These are phyloP conservation scores for Vitis rupestris DNA, from an alignment of 164 flowering plant genomes.

Conservation along the genomic window DNA sequence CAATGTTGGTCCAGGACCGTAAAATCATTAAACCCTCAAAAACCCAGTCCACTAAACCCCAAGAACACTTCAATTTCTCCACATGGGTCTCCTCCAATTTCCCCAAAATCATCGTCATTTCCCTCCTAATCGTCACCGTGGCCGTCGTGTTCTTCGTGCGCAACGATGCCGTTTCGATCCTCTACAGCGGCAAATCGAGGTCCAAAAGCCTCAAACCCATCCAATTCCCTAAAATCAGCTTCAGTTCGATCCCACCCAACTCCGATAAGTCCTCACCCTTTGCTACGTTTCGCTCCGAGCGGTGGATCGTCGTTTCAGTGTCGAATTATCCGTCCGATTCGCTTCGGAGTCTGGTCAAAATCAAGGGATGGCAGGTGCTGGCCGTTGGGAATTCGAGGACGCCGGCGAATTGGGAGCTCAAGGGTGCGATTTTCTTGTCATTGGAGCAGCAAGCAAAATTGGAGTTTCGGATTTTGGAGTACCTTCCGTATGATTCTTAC, in stretches of 20 bases:
- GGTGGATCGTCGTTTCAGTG: constrained; percentile 89
- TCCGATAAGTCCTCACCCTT: constrained; percentile 46
- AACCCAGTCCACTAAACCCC: constrained; percentile 34
- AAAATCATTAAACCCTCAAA: constrained; percentile 43
- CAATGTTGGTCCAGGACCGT: constrained; percentile 86
- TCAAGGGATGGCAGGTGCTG: constrained; percentile 93
- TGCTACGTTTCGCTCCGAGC: constrained; percentile 65
- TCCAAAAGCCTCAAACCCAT: constrained; percentile 34
- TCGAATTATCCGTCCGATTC: constrained; percentile 63
- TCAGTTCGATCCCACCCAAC: constrained; percentile 45
- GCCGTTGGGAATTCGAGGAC: constrained; percentile 83
- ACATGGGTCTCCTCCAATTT: constrained; percentile 77
- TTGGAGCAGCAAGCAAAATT: constrained; percentile 73
- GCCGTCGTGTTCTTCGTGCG: constrained; percentile 78
- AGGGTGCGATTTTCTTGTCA: constrained; percentile 84
- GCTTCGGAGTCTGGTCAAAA: constrained; percentile 48
- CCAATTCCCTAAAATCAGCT: constrained; percentile 48
- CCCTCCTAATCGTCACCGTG: constrained; percentile 52
- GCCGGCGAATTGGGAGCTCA: constrained; percentile 82
- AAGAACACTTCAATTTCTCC: constrained; percentile 65
- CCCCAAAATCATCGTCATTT: constrained; percentile 53
- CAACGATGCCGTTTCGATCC: constrained; percentile 63
- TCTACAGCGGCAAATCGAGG: constrained; percentile 51
- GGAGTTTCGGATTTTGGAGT: constrained; percentile 72
- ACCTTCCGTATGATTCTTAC: constrained; percentile 82